Conservation (phyloP, 2,329 filamentous ascomycete genomes). For the Fusarium sambucinum region DNA sequence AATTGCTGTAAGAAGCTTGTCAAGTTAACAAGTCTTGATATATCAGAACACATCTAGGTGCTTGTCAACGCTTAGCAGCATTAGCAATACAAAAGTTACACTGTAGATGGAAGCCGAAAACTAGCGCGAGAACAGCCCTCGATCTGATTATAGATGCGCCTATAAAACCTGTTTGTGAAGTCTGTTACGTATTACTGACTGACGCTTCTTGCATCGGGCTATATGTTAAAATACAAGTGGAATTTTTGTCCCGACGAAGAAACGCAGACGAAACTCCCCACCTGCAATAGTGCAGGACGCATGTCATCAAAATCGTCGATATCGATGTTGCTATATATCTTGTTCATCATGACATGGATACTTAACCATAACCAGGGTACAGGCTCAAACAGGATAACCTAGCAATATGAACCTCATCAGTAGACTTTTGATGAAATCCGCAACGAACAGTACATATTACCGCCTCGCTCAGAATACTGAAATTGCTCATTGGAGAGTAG, state of each 20-base stretch:
- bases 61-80: not conserved
- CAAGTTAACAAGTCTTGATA: not conserved
- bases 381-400: not conserved
- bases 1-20: not conserved
- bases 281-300: not conserved
- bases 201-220: constrained; percentile 2
- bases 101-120: not conserved
- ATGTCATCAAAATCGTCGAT: constrained; percentile 6
- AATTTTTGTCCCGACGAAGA: constrained; percentile 2
- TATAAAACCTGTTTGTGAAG: not conserved
- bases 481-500: not conserved
- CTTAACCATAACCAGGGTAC: not conserved
- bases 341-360: constrained; percentile 8
- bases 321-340: not conserved
- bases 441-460: not conserved
- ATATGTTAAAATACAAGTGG: not conserved
- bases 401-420: not conserved
- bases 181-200: not conserved
- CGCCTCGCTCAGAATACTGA: not conserved
- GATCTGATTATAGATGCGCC: not conserved
- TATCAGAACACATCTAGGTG: not conserved
- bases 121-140: not conserved
- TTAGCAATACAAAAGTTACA: not conserved
- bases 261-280: not conserved
- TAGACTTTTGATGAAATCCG: not conserved